These are phyloP conservation scores for Aureobasidium uvarum DNA, from an alignment of 2,329 filamentous ascomycete species.

Conservation along the genomic window DNA sequence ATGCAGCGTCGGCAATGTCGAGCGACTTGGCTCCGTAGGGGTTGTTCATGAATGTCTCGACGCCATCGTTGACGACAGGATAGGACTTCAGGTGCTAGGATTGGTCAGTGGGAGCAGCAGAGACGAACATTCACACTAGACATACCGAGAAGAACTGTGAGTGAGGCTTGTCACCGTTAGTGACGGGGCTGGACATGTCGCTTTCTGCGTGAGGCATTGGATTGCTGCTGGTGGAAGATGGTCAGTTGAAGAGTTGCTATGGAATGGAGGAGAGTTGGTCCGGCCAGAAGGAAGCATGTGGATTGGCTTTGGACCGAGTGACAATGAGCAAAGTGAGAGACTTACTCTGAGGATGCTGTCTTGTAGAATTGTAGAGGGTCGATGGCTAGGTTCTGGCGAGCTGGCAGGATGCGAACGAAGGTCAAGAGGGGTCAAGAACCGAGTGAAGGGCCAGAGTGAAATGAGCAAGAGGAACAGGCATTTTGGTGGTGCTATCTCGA, in stretches of 20 bases:
- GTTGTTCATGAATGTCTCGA: slow-evolving; percentile 76
- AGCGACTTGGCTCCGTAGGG: slow-evolving; percentile 81
- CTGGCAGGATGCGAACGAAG: neutral
- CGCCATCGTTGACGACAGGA: slow-evolving; percentile 75
- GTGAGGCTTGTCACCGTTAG: slow-evolving; percentile 52
- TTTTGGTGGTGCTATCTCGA: slow-evolving; percentile 21
- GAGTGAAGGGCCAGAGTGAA: slow-evolving; percentile 8
- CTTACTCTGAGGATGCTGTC: slow-evolving; percentile 15
- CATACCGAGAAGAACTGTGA: slow-evolving; percentile 46
- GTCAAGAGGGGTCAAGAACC: neutral
- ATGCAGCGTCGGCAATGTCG: slow-evolving; percentile 70
- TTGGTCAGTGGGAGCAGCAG: slow-evolving; percentile 40
- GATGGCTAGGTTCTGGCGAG: neutral
- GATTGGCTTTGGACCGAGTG: neutral
- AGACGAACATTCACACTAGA: neutral
- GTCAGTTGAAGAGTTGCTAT: neutral
- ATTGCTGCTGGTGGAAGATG: neutral
- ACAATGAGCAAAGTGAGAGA: neutral
- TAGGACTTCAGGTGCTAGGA: slow-evolving; percentile 77
- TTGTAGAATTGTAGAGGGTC: slow-evolving; percentile 10
- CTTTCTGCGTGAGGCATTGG: slow-evolving; percentile 51
- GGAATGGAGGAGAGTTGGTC: neutral
- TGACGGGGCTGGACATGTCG: slow-evolving; percentile 46
- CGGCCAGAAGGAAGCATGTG: neutral
- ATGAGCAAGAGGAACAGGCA: slow-evolving; percentile 23